Conservation (phyloP, 495 filamentous ascomycete genomes). For the Cercophora samala region DNA sequence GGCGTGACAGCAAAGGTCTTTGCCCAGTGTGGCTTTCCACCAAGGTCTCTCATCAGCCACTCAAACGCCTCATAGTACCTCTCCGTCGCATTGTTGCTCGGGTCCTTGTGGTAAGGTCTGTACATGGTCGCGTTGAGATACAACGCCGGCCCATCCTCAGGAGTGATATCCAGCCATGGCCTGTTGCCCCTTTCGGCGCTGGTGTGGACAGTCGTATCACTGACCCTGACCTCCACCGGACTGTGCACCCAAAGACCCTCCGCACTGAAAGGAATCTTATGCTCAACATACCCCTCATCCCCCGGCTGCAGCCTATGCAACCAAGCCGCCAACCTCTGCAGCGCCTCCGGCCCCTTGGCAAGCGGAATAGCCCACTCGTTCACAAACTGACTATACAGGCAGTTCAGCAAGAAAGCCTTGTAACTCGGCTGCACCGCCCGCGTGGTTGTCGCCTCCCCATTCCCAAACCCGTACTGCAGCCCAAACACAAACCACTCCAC, state of each 20-base stretch:
- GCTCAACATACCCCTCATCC: constrained; percentile 53
- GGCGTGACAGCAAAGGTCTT: constrained; percentile 77
- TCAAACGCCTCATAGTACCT: constrained; percentile 94
- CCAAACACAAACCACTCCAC: constrained; percentile 94
- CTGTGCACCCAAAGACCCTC: constrained; percentile 84
- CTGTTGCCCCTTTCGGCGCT: constrained; percentile 43
- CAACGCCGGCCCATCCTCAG: constrained; percentile 67
- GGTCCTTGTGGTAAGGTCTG: constrained; percentile 78
- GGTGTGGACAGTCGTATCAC: constrained; percentile 60
- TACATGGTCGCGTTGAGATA: constrained; percentile 97
- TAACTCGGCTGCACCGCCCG: constrained; percentile 75
- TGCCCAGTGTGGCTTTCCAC: constrained; percentile 92
- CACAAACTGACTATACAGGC: constrained; percentile 92
- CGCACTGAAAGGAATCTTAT: constrained; percentile 75
- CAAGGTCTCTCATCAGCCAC: constrained; percentile 88
- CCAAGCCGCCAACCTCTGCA: constrained; percentile 80
- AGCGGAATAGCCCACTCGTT: constrained; percentile 97
- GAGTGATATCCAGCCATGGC: constrained; percentile 73
- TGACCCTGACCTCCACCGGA: constrained; percentile 87
- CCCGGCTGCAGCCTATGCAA: constrained; percentile 57
- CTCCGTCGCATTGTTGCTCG: constrained; percentile 58
- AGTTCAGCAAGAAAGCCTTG: constrained; percentile 87
- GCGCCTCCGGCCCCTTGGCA: constrained; percentile 82
- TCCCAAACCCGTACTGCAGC: constrained; percentile 87
- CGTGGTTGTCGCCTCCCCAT: constrained; percentile 54